phyloP scores from a whole-genome alignment of 208 protist species.

The Vickermania ingenoplastis region DNA sequence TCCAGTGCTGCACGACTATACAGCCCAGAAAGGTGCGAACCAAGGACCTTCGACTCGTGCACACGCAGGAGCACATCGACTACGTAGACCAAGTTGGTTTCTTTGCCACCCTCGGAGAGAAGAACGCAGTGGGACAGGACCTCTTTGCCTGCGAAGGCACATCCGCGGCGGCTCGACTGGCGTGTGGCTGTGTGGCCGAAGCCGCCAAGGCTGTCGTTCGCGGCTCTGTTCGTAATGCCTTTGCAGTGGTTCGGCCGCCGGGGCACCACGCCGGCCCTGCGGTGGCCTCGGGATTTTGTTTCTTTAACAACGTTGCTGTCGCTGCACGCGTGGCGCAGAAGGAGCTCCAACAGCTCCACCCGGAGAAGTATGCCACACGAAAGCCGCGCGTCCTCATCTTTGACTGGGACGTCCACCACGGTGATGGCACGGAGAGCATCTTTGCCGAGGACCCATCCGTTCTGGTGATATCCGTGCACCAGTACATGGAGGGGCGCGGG shows the following conservation, averaged over 20 bases:
- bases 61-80: constrained; percentile 58
- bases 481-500: constrained; percentile 57
- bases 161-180: constrained; percentile 43
- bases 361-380: neutral
- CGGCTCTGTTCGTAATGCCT: constrained; percentile 62
- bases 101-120: constrained; percentile 20
- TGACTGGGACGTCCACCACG: constrained; percentile 95
- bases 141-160: constrained; percentile 67
- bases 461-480: constrained; percentile 91
- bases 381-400: constrained; percentile 78
- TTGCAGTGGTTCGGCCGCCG: constrained; percentile 82
- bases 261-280: constrained; percentile 68
- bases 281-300: constrained; percentile 80
- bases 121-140: constrained; percentile 43
- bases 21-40: constrained; percentile 32
- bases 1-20: constrained; percentile 35
- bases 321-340: constrained; percentile 74
- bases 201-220: constrained; percentile 46
- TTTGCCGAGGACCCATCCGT: constrained; percentile 89
- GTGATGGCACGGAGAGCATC: constrained; percentile 91
- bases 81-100: constrained; percentile 70
- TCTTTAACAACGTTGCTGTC: constrained; percentile 90
- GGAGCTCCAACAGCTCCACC: constrained; percentile 10
- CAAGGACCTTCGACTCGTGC: constrained; percentile 65
- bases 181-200: constrained; percentile 63